Conservation (phyloP, 495 filamentous ascomycete species). For the Delitschia confertaspora region DNA sequence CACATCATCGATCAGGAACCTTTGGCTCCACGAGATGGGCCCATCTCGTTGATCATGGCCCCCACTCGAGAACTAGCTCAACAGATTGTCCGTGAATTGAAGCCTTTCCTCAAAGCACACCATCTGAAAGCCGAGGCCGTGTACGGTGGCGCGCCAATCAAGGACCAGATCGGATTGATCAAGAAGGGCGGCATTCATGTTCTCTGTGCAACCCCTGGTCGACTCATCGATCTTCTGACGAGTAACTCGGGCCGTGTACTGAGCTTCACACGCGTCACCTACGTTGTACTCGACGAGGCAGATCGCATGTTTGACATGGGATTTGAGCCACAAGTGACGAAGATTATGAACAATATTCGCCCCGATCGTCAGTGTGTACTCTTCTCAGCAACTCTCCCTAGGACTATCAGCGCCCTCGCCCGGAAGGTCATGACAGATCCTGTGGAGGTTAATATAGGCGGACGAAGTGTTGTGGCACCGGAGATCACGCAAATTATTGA, state of each 20-base stretch:
- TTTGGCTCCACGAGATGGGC: conserved; percentile 76
- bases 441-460: conserved; percentile 87
- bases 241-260: conserved; percentile 89
- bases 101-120: conserved; percentile 83
- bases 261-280: conserved; percentile 80
- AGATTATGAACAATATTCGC: conserved; percentile 82
- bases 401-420: conserved; percentile 81
- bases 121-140: conserved; percentile 87
- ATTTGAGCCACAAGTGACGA: conserved; percentile 96
- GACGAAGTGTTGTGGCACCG: conserved; percentile 80
- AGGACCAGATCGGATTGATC: conserved; percentile 93
- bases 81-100: conserved; percentile 90
- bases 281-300: conserved; percentile 91
- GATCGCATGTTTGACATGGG: conserved; percentile 99
- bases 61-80: conserved; percentile 91
- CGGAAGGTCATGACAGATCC: conserved; percentile 79
- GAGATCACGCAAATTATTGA: conserved; percentile 95
- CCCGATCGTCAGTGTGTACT: conserved; percentile 88
- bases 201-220: conserved; percentile 90
- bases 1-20: conserved; percentile 92
- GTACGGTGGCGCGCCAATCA: conserved; percentile 92
- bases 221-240: conserved; percentile 89
- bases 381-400: conserved; percentile 95
- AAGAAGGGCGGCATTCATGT: conserved; percentile 86
- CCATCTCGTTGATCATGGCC: conserved; percentile 80